Evolutionary conservation across 768 basidiomycete species (phyloP), one percentile per base, ranked within the genome.

Genomic region (Tylopilus rubrobrunneus): DNA sequence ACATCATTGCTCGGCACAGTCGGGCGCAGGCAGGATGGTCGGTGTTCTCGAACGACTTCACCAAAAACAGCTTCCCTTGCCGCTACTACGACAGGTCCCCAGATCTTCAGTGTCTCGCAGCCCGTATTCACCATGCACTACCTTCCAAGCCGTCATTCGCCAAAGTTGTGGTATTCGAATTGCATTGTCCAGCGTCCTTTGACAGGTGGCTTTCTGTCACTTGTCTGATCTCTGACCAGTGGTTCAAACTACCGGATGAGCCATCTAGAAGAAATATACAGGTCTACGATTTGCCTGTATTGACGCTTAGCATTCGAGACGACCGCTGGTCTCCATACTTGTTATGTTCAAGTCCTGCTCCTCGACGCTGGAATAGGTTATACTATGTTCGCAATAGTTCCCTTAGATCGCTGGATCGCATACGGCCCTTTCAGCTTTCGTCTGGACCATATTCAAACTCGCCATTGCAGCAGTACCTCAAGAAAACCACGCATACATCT

Each of bases 401-500:
- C n/a, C n/a, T n/a, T n/a, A n/a, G n/a, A n/a, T n/a, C n/a, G n/a
- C n/a, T n/a, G n/a, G n/a, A n/a, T n/a, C n/a, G n/a, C n/a, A n/a
- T n/a, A n/a, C n/a, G n/a, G n/a, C n/a, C n/a, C n/a, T n/a, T n/a
- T n/a, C n/a, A n/a, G n/a, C n/a, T n/a, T n/a, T n/a, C n/a, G n/a
- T n/a, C n/a, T n/a, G n/a, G n/a, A 5, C 57, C 59, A 7, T 81
- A 81, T 51, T 15, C 36, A 37, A 15, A 14, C 6, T 37, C 0
- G 53, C 6, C 49, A 48, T 4, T 81, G n/a, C 71, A 74, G 29
- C 71, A 67, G 57, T 73, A 72, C n/a, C 55, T 79, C 5, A 34
- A 55, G 19, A 45, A 51, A 1, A 76, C 74, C 7, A 62, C 55
- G 15, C 75, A 78, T 45, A 71, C 72, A 0, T 66, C 76, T 1